phyloP scores from a whole-genome alignment of 352 stramenopile genomes.

The Phytophthora melonis region DNA sequence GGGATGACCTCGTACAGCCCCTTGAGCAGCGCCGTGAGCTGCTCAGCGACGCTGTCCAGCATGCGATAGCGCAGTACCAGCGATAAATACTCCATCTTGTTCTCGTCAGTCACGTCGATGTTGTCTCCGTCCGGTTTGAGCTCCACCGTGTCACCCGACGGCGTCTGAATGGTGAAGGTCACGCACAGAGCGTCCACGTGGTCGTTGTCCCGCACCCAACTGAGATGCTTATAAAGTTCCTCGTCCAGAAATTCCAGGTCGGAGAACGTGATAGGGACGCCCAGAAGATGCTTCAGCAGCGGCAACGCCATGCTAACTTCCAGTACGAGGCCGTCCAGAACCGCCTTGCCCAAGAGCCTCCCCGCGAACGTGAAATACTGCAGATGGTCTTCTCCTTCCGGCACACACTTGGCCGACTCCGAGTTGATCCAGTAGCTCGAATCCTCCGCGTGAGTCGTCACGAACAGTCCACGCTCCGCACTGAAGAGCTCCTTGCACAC shows the following conservation, averaged over 20 bases:
- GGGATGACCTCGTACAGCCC: constrained; percentile 95
- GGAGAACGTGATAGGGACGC: constrained; percentile 87
- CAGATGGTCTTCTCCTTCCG: constrained; percentile 66
- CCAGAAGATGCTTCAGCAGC: constrained; percentile 85
- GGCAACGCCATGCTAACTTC: constrained; percentile 96
- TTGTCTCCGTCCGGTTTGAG: constrained; percentile 91
- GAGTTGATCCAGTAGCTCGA: constrained; percentile 89
- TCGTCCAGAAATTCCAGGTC: constrained; percentile 88
- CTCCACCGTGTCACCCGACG: constrained; percentile 82
- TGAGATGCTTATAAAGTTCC: constrained; percentile 77
- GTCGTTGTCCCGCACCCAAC: constrained; percentile 81
- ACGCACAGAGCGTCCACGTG: constrained; percentile 76
- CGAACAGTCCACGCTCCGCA: constrained; percentile 70
- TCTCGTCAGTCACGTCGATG: constrained; percentile 95
- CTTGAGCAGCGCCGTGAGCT: constrained; percentile 91
- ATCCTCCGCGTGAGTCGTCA: constrained; percentile 78
- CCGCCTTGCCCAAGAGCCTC: constrained; percentile 97
- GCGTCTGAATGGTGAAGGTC: constrained; percentile 74
- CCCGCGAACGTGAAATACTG: constrained; percentile 97
- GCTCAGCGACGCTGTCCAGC: constrained; percentile 89
- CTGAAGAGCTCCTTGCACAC: constrained; percentile 84
- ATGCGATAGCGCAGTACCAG: constrained; percentile 95
- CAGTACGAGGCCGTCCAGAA: constrained; percentile 97
- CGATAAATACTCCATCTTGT: constrained; percentile 96
- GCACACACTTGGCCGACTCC: constrained; percentile 50